phyloP scores from a whole-genome alignment of 2,329 filamentous ascomycete genomes.

The Apiospora aurea region DNA sequence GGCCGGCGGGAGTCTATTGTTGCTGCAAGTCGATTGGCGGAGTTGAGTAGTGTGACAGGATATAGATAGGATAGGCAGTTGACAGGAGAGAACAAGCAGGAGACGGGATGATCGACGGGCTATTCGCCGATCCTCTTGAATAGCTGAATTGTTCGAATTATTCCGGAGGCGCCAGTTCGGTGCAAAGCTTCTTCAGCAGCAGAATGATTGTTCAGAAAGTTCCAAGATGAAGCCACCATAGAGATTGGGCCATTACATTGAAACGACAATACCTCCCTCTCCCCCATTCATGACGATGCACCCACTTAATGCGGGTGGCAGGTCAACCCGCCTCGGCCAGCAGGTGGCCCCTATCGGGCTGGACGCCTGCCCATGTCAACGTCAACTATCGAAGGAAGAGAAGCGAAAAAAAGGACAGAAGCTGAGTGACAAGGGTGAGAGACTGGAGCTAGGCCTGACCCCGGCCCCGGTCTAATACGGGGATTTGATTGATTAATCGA shows the following conservation, averaged over 20 bases:
- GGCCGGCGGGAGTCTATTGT: constrained; percentile 9
- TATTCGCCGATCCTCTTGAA: not conserved
- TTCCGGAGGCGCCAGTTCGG: not conserved
- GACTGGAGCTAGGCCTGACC: not conserved
- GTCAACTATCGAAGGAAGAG: not conserved
- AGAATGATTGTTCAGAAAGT: not conserved
- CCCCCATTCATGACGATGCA: constrained; percentile 23
- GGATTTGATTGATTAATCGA: not conserved
- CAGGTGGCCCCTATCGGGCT: constrained; percentile 23
- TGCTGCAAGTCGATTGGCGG: constrained; percentile 18
- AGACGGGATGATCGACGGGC: not conserved
- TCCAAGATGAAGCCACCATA: not conserved
- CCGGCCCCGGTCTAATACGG: constrained; percentile 5
- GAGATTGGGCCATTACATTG: constrained; percentile 7
- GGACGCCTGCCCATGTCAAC: constrained; percentile 6
- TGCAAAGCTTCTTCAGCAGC: not conserved
- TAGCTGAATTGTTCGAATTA: not conserved
- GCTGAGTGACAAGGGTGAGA: not conserved
- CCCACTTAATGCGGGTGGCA: constrained; percentile 27
- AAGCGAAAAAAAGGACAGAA: not conserved
- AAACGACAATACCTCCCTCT: constrained; percentile 9
- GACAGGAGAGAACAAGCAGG: not conserved
- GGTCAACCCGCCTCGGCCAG: constrained; percentile 28
- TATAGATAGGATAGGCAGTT: not conserved
- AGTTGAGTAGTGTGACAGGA: constrained; percentile 1